Percentiles rank a stretch among this genome's conserved stretches.
phyloP scores from a whole-genome alignment of 345 rosid species.

The Gossypium ekmanianum region DNA sequence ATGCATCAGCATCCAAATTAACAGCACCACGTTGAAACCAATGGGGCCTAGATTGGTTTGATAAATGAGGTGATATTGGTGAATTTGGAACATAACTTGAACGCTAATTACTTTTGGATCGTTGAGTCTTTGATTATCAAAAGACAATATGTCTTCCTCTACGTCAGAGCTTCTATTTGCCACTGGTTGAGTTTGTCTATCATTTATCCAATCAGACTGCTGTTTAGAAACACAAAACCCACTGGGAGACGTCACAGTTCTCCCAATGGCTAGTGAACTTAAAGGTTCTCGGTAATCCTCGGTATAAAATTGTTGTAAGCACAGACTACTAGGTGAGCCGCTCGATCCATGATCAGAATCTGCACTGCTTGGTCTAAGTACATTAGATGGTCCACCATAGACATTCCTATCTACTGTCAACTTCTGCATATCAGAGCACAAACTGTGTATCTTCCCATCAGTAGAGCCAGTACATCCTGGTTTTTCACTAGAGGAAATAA shows the following conservation, averaged over 20 bases:
- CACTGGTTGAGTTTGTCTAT: constrained; percentile 23
- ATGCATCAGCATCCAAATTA: constrained; percentile 30
- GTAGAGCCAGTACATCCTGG: constrained; percentile 16
- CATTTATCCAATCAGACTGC: constrained; percentile 39
- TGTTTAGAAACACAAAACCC: constrained; percentile 26
- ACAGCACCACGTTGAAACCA: constrained; percentile 28
- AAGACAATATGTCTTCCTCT: constrained; percentile 58
- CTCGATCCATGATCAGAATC: constrained; percentile 37
- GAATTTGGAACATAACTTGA: constrained; percentile 36
- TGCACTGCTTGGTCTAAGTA: constrained; percentile 23
- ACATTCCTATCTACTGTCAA: constrained; percentile 32
- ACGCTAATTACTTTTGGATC: constrained; percentile 52
- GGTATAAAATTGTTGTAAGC: constrained; percentile 25
- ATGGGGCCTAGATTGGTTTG: constrained; percentile 42
- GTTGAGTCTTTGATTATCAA: constrained; percentile 50
- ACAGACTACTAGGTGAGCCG: constrained; percentile 33
- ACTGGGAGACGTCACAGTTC: constrained; percentile 24
- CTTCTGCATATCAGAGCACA: constrained; percentile 32
- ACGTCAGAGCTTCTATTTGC: constrained; percentile 28
- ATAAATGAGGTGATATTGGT: constrained; percentile 30
- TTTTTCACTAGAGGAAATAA: constrained; percentile 16
- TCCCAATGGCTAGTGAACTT: constrained; percentile 23
- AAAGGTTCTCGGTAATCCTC: constrained; percentile 31
- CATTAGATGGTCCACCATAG: constrained; percentile 33
- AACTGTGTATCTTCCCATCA: constrained; percentile 24